Conservation (phyloP, 305 asterid genomes). For the Solanum hybrid region DNA sequence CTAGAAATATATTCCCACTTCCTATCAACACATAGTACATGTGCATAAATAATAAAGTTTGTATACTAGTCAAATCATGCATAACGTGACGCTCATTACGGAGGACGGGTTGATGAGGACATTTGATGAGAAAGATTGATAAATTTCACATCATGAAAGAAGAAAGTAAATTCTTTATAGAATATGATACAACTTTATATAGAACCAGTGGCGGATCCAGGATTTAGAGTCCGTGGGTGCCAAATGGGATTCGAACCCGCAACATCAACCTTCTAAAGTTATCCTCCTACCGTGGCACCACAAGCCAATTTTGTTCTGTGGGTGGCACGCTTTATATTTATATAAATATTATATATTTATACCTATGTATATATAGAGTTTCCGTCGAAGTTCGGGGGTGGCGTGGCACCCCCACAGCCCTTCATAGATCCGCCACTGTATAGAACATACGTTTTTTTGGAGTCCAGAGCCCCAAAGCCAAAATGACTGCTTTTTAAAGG, state of each 20-base stretch:
- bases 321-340: too few species aligned
- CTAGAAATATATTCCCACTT: neutral
- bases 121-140: neutral
- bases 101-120: neutral
- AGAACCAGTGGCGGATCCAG: too few species aligned
- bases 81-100: neutral
- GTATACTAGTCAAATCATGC: neutral
- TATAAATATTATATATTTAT: too few species aligned
- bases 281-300: too few species aligned
- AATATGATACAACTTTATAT: neutral
- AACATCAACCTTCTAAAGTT: too few species aligned
- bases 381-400: too few species aligned
- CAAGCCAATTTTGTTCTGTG: too few species aligned
- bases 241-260: too few species aligned
- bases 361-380: too few species aligned
- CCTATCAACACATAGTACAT: neutral
- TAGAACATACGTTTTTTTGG: too few species aligned
- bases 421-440: neutral
- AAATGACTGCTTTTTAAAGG: neutral
- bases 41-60: neutral
- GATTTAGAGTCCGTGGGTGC: too few species aligned
- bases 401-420: too few species aligned
- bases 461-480: fast-evolving
- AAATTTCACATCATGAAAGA: neutral
- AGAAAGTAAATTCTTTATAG: neutral